These are phyloP conservation scores for Rauvolfia tetraphylla DNA, from an alignment of 257 asterid species.

Conservation along the genomic window DNA sequence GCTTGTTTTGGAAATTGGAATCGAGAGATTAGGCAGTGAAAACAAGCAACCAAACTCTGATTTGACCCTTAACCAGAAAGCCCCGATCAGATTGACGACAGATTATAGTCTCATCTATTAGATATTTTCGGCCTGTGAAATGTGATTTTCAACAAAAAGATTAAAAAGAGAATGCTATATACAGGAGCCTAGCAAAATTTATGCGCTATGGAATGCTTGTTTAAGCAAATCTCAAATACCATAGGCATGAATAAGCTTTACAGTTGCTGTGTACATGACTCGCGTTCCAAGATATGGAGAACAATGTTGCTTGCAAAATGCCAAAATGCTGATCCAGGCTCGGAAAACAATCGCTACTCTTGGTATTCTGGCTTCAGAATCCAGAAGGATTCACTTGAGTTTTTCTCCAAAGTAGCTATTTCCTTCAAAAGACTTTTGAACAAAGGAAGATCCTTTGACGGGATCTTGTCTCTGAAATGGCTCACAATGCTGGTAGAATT, in stretches of 20 bases:
- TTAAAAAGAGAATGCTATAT: too few relatives aligned
- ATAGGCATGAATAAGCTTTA: neutral
- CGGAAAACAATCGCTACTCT: constrained; percentile 27
- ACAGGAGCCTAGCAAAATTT: too few relatives aligned
- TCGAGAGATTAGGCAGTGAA: too few relatives aligned
- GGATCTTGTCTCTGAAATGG: constrained; percentile 71
- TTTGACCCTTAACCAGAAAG: too few relatives aligned
- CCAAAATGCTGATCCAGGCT: neutral
- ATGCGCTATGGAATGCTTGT: neutral
- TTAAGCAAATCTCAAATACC: neutral
- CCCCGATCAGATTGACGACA: too few relatives aligned
- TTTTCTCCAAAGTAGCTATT: constrained; percentile 76
- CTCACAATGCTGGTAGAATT: constrained; percentile 71
- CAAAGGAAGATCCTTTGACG: constrained; percentile 76
- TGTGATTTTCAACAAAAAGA: neutral
- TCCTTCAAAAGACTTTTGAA: constrained; percentile 88
- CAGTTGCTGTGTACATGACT: too few relatives aligned
- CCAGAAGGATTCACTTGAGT: constrained; percentile 65
- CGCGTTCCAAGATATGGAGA: neutral
- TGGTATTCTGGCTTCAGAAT: constrained; percentile 66
- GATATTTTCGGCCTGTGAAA: neutral
- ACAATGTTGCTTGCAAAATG: neutral
- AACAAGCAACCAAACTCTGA: too few relatives aligned
- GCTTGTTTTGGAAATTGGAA: too few relatives aligned
- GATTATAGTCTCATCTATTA: too few relatives aligned